phyloP scores from a whole-genome alignment of 352 stramenopile genomes.

The Pythium phragmitis region DNA sequence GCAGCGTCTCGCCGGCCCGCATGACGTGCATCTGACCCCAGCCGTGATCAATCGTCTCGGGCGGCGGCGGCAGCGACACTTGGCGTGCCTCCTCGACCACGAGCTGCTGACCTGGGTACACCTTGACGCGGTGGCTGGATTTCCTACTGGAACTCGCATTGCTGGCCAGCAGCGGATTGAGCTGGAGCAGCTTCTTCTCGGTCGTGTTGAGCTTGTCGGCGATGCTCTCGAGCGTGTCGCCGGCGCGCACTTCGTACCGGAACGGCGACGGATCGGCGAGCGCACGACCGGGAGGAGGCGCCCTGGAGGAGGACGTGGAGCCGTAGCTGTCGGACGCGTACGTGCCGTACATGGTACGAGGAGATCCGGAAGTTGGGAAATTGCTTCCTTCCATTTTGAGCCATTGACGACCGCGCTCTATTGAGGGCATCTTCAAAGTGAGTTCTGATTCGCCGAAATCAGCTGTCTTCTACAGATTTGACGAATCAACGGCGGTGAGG shows the following conservation, averaged over 20 bases:
- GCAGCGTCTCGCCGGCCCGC: conserved; percentile 61
- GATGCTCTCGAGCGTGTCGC: conserved; percentile 63
- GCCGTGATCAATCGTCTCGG: conserved; percentile 78
- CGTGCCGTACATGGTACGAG: conserved; percentile 22
- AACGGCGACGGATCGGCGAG: conserved; percentile 49
- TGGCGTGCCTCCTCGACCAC: conserved; percentile 66
- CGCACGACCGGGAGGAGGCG: neutral
- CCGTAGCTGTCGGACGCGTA: conserved; percentile 24
- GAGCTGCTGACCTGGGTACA: conserved; percentile 76
- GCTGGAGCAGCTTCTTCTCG: conserved; percentile 47
- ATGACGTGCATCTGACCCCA: conserved; percentile 87
- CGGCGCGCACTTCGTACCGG: conserved; percentile 66
- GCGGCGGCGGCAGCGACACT: conserved; percentile 70
- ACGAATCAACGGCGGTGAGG: conserved; percentile 1
- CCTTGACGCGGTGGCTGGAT: conserved; percentile 38
- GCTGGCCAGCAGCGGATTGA: conserved; percentile 66
- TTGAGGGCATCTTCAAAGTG: conserved; percentile 18
- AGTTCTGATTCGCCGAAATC: conserved; percentile 5
- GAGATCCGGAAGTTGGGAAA: neutral
- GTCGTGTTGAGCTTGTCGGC: conserved; percentile 65
- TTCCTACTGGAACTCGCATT: conserved; percentile 27
- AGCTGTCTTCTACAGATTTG: neutral
- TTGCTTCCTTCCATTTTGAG: conserved; percentile 4
- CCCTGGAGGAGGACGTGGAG: conserved; percentile 10
- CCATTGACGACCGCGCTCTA: conserved; percentile 3